A percentile compares a stretch with the other conserved stretches of the same genome.
phyloP scores from a whole-genome alignment of 306 rosid genomes.

The Myrica gale region DNA sequence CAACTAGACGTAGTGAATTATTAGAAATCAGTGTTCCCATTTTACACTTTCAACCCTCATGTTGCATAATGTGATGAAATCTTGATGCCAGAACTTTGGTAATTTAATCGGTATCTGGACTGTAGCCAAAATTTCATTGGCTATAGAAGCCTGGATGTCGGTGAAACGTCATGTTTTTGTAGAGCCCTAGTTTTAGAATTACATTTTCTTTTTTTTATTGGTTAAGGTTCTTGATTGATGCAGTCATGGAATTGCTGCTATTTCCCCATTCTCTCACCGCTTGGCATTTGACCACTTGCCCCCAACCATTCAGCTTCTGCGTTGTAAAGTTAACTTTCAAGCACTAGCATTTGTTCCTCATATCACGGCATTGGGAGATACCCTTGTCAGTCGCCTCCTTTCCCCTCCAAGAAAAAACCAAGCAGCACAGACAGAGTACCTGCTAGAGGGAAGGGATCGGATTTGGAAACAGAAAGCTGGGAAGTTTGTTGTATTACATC shows the following conservation, averaged over 20 bases:
- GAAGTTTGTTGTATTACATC: conserved; percentile 87
- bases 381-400: conserved; percentile 71
- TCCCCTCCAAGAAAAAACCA: conserved; percentile 46
- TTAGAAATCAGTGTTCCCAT: too few species aligned
- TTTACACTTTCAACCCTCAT: too few species aligned
- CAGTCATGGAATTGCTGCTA: conserved; percentile 91
- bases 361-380: conserved; percentile 77
- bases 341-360: conserved; percentile 88
- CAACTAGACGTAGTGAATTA: too few species aligned
- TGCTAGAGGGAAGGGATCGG: conserved; percentile 33
- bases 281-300: conserved; percentile 86
- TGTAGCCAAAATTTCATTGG: background rate
- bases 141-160: background rate
- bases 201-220: conserved; percentile 15
- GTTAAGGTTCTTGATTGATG: conserved; percentile 2
- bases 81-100: background rate
- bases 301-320: conserved; percentile 72
- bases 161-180: background rate
- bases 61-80: background rate
- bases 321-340: conserved; percentile 92
- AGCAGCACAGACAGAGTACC: conserved; percentile 40
- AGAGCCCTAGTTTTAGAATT: background rate
- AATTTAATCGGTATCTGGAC: background rate
- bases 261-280: conserved; percentile 96
- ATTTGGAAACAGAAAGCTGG: conserved; percentile 30